Percentiles rank a stretch among this genome's conserved stretches.
phyloP scores from a whole-genome alignment of 202 grass and related monocot genomes.

The Hordeum pubiflorum region DNA sequence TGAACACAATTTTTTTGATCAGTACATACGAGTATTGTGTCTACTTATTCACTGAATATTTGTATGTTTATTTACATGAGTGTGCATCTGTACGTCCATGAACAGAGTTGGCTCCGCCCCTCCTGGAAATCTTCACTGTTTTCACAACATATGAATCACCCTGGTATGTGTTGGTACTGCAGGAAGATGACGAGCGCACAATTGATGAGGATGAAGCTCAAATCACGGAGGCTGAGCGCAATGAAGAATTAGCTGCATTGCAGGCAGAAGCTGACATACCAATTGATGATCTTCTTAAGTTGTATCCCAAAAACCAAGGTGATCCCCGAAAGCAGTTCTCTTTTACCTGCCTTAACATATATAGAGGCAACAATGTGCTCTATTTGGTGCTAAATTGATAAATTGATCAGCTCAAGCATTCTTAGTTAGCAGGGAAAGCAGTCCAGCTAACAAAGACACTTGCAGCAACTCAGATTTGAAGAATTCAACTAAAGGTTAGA shows the following conservation, averaged over 20 bases:
- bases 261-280: conserved; percentile 86
- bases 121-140: neutral
- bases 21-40: neutral
- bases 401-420: conserved; percentile 74
- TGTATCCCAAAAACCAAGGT: conserved; percentile 54
- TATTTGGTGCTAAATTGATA: conserved; percentile 36
- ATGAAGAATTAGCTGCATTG: conserved; percentile 77
- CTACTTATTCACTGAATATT: neutral
- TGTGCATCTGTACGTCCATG: neutral
- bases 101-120: neutral
- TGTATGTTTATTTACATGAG: neutral
- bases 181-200: conserved; percentile 86
- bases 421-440: conserved; percentile 87
- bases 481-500: conserved; percentile 79
- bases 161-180: conserved; percentile 24
- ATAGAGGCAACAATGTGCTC: neutral
- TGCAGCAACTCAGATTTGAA: conserved; percentile 38
- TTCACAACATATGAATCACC: neutral
- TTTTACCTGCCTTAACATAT: conserved; percentile 8
- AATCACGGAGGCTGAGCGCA: conserved; percentile 72
- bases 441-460: conserved; percentile 38
- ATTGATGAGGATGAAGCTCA: conserved; percentile 94
- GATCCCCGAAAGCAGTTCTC: conserved; percentile 30
- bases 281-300: conserved; percentile 69
- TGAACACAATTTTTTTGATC: neutral